A percentile compares a stretch with the other conserved stretches of the same genome.
These are phyloP conservation scores for Pythium apleroticum DNA, from an alignment of 352 stramenopile genomes.

Conservation along the genomic window DNA sequence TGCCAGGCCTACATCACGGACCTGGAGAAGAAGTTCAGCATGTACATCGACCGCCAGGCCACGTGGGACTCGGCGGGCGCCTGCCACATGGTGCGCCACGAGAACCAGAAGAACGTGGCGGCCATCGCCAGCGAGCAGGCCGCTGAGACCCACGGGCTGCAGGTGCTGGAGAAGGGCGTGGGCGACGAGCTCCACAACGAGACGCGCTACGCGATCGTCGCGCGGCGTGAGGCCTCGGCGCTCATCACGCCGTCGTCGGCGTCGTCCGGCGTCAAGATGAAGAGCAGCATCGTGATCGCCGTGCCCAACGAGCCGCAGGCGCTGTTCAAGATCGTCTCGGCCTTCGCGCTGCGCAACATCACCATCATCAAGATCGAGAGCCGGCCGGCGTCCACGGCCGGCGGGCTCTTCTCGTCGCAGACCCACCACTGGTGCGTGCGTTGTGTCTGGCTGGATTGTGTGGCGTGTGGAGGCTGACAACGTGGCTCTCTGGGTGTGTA, in stretches of 20 bases:
- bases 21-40: constrained; percentile 50
- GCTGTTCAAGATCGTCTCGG: constrained; percentile 78
- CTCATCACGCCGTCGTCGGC: constrained; percentile 22
- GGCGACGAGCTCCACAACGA: constrained; percentile 71
- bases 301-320: constrained; percentile 70
- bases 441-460: not conserved
- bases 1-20: constrained; percentile 67
- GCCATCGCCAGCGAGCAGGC: constrained; percentile 70
- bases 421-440: constrained; percentile 60
- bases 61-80: constrained; percentile 68
- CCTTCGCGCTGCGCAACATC: constrained; percentile 71
- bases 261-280: constrained; percentile 35
- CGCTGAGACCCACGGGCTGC: constrained; percentile 47
- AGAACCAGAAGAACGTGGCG: constrained; percentile 44
- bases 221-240: constrained; percentile 41
- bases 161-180: constrained; percentile 55
- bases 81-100: constrained; percentile 63
- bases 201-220: constrained; percentile 74
- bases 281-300: constrained; percentile 68
- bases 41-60: constrained; percentile 59
- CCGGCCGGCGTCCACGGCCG: constrained; percentile 60
- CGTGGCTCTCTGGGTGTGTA: not conserved
- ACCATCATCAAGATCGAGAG: constrained; percentile 86
- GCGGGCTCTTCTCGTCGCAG: constrained; percentile 57
- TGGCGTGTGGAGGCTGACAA: not conserved